phyloP scores from a whole-genome alignment of 768 basidiomycete species.

The Cyclocybe aegerita region DNA sequence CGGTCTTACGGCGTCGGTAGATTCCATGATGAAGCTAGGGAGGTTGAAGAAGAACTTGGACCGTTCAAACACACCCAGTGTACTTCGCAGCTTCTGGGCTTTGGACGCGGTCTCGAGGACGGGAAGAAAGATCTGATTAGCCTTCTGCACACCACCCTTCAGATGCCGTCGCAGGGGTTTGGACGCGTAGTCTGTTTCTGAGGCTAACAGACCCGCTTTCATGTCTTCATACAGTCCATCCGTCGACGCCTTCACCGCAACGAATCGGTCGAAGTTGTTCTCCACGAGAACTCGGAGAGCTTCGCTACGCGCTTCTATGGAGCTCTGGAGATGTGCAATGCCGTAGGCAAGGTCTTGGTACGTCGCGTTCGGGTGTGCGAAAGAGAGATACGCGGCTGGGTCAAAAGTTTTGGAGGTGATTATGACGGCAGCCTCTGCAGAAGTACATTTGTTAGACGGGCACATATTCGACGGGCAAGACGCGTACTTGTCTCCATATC shows the following conservation, averaged over 20 bases:
- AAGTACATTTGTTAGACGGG: not conserved
- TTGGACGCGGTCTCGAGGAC: slow-evolving; percentile 94
- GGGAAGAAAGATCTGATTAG: slow-evolving; percentile 93
- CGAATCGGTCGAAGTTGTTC: slow-evolving; percentile 96
- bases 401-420: slow-evolving; percentile 94
- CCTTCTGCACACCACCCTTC: slow-evolving; percentile 86
- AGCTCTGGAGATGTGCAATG: slow-evolving; percentile 63
- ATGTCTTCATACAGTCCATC: slow-evolving; percentile 91
- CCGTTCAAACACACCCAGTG: slow-evolving; percentile 92
- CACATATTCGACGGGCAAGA: not conserved
- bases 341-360: slow-evolving; percentile 86
- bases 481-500: slow-evolving; percentile 79
- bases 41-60: slow-evolving; percentile 99
- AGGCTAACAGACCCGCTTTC: slow-evolving; percentile 83
- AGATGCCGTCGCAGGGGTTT: slow-evolving; percentile 78
- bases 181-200: slow-evolving; percentile 77
- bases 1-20: slow-evolving; percentile 73
- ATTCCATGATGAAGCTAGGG: slow-evolving; percentile 85
- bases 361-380: slow-evolving; percentile 90
- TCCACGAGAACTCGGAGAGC: slow-evolving; percentile 94
- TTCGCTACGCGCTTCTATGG: slow-evolving; percentile 86
- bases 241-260: slow-evolving; percentile 92
- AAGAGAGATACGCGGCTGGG: slow-evolving; percentile 88
- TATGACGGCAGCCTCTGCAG: slow-evolving; percentile 70
- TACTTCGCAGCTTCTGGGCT: slow-evolving; percentile 86